Percentiles rank a stretch among this genome's conserved stretches.
Evolutionary conservation across 257 asterid species (phyloP).

Genomic region (Cruciata laevipes): DNA sequence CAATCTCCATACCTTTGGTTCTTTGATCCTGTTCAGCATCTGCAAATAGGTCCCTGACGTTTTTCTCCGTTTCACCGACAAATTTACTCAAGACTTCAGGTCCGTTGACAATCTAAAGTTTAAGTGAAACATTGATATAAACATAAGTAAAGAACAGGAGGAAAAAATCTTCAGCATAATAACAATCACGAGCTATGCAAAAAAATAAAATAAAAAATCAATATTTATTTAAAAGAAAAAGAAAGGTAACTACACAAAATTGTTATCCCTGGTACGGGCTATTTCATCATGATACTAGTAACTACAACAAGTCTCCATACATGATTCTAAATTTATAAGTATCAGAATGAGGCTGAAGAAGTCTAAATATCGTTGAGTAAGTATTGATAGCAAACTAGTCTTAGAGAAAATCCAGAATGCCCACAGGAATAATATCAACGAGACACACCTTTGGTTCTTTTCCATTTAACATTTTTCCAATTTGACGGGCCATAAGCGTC

Average conservation of each 20-base stretch:
- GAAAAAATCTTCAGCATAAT: neutral
- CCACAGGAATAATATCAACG: conserved; percentile 9
- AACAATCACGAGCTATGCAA: neutral
- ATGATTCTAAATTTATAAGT: neutral
- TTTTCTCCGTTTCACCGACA: conserved; percentile 98
- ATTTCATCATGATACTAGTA: neutral
- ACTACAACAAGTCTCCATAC: neutral
- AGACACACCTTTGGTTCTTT: conserved; percentile 91
- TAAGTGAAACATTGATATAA: neutral
- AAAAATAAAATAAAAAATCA: too few species aligned
- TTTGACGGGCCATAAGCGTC: conserved; percentile 99
- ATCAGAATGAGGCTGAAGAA: neutral
- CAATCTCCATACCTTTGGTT: conserved; percentile 52
- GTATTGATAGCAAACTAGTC: neutral
- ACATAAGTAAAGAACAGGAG: neutral
- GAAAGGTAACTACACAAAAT: neutral
- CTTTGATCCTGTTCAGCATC: conserved; percentile 98
- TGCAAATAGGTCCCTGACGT: conserved; percentile 95
- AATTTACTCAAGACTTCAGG: conserved; percentile 97
- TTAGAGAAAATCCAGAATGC: neutral
- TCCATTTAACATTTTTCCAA: conserved; percentile 93
- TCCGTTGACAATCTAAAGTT: conserved; percentile 84
- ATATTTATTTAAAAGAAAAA: neutral
- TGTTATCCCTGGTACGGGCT: neutral
- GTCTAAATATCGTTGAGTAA: neutral